Evolutionary conservation across 345 rosid species (phyloP), one percentile per base, ranked within the genome.

Genomic region (Tarenaya hassleriana): DNA sequence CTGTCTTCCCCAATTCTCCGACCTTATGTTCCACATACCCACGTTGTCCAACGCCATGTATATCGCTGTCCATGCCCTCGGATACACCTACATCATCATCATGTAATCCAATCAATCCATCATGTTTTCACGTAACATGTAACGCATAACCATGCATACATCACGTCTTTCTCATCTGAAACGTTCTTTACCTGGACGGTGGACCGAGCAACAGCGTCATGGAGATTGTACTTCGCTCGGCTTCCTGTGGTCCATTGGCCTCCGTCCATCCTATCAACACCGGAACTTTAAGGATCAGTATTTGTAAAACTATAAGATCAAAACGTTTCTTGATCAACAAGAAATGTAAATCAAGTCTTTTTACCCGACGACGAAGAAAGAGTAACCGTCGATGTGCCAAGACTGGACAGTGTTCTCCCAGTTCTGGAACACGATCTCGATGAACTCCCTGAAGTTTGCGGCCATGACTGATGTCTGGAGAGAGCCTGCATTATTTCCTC

Each of bases 21-120:
- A 74, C 71, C 96, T 76, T 66, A 92, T 49, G 80, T 92, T 88
- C 98, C 98, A 92, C 98, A 88, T 88, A 1, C 98, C 96, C 19
- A 85, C 98, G 38, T 88, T 92, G 74, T 92, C 96, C 41, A 92
- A 73, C 4, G 98, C 84, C 18, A 92, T 61, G 65, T 83, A 85
- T 43, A 92, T 72, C 0, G 94, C 96, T 0, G 94, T 82, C 98
- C 98, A 92, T 32, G 96, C 58, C 49, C 54, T 82, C 1, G 96
- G 98, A 58, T 78, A 91, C n/a, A 91, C 94, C 94, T 84, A 75
- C 64, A 50, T 9, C 13, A 52, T 35, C 11, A 24, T 24, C 29
- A 24, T 24, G n/a, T n/a, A n/a, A n/a, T n/a, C n/a, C n/a, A n/a
- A n/a, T n/a, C n/a, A n/a, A n/a, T n/a, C n/a, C n/a, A n/a, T n/a